Percentiles rank a stretch among this genome's conserved stretches.
Conservation (phyloP, 352 stramenopile species). For the Aphanomyces astaci region DNA sequence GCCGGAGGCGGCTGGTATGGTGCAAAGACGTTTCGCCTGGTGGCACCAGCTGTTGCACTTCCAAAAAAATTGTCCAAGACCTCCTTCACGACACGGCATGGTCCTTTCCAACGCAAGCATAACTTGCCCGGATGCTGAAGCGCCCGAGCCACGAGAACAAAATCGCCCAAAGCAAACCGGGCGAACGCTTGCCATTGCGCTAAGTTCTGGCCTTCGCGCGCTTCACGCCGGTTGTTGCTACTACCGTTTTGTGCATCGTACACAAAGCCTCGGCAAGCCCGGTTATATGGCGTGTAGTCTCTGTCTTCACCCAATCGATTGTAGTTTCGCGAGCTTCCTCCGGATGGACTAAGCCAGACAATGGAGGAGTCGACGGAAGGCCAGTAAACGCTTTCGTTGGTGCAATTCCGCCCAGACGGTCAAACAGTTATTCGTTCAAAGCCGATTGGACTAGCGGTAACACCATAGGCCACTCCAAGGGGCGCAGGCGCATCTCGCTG, state of each 20-base stretch:
- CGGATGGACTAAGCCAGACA: background rate
- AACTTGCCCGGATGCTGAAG: constrained; percentile 8
- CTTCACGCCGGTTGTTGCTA: background rate
- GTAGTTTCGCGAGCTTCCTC: background rate
- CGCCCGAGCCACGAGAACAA: constrained; percentile 6
- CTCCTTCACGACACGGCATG: background rate
- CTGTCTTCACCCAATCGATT: constrained; percentile 7
- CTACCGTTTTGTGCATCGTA: constrained; percentile 15
- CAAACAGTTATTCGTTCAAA: constrained; percentile 25
- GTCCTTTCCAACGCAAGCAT: constrained; percentile 4
- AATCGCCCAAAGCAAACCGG: constrained; percentile 12
- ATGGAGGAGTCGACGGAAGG: constrained; percentile 16
- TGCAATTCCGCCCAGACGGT: constrained; percentile 25
- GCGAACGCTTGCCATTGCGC: background rate
- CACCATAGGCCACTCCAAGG: constrained; percentile 18
- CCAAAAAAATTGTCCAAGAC: constrained; percentile 15
- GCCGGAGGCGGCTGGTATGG: background rate
- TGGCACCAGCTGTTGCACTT: constrained; percentile 19
- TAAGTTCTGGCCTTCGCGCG: constrained; percentile 5
- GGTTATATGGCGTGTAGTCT: background rate
- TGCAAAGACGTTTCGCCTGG: constrained; percentile 5
- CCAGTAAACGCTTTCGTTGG: constrained; percentile 29
- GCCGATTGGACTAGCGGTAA: constrained; percentile 26
- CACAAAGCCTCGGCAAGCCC: background rate
- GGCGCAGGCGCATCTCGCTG: constrained; percentile 22